Conservation (phyloP, 176 grass and related monocot species). For the Calamus simplicifolius region DNA sequence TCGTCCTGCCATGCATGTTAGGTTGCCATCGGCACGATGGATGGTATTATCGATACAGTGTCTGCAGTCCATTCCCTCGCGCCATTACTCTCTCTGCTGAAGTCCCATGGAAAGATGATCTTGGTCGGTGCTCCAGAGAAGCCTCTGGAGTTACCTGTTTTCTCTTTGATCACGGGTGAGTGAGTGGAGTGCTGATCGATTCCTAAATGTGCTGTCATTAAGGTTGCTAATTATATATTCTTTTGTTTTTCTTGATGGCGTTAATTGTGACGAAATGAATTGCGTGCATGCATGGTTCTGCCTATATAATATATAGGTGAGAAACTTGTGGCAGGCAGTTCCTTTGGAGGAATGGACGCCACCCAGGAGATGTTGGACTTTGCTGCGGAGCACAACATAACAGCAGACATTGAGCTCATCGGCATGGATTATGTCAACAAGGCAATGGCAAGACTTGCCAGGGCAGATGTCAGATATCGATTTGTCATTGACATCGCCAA, state of each 20-base stretch:
- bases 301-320: slow-evolving; percentile 38
- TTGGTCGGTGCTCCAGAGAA: slow-evolving; percentile 40
- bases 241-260: no score
- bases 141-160: slow-evolving; percentile 38
- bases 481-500: slow-evolving; percentile 64
- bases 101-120: slow-evolving; percentile 44
- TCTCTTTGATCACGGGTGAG: slow-evolving; percentile 29
- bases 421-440: slow-evolving; percentile 18
- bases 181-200: not conserved
- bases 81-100: slow-evolving; percentile 30
- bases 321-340: slow-evolving; percentile 36
- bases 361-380: slow-evolving; percentile 69
- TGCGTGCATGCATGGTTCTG: no score
- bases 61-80: slow-evolving; percentile 21
- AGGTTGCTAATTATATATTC: no score
- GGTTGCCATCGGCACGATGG: slow-evolving; percentile 37
- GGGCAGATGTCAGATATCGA: slow-evolving; percentile 49
- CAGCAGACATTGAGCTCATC: slow-evolving; percentile 36
- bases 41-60: slow-evolving; percentile 48
- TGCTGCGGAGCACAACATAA: slow-evolving; percentile 26
- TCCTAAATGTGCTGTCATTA: not conserved
- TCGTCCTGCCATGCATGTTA: not conserved
- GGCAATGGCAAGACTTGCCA: slow-evolving; percentile 46
- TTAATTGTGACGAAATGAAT: no score
- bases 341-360: slow-evolving; percentile 44